Base-by-base conservation (phyloP, 192 early-diverging fungal species). In the Rhizophagus prolifer region DNA sequence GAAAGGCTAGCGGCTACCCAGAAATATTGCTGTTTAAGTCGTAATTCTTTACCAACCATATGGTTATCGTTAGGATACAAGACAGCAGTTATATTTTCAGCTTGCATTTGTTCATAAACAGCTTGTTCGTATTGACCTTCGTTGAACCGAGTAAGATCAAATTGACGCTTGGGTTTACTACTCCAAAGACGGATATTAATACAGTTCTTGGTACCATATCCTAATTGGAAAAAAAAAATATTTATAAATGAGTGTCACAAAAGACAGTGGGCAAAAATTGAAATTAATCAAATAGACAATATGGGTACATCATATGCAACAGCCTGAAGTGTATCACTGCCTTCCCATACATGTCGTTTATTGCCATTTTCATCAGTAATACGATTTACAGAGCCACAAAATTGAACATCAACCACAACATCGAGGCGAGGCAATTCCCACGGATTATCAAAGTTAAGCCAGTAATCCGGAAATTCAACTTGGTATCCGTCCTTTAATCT, bases 31-130 rank as follows among this genome's bases (percentile, higher is more conserved):
- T 99, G 97, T 85, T 97, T 97, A 79, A 99, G 86, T 60, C 97
- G 93, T 65, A 99, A 87, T 82, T 94, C 94, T 83, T 99, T 99
- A 74, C 97, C 97, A 70, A 93, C 92, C 90, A 91, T 92, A 81
- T 97, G 96, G 85, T 98, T 98, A 85, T 99, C 97, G 81, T 99
- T 99, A 50, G 97, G 97, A 83, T 99, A 99, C 80, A 96, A 85
- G 34, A 97, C 95, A 12, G 94, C 90, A 0, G 97, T 98, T 68
- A 99, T 93, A 84, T 96, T 96, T 82, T 96, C 94, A 23, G 97
- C 96, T 13, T 87, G 86, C 72, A 92, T 95, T 80, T 98, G 96
- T 74, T 96, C 96, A 76, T 92, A 91, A 1, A 98, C 94, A 30
- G 95, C 92, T 76, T 94, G 91, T 65, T 93, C 91, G 79, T 99